Evolutionary conservation across 2,329 filamentous ascomycete species (phyloP).

Genomic region (Helotiales sp.): DNA sequence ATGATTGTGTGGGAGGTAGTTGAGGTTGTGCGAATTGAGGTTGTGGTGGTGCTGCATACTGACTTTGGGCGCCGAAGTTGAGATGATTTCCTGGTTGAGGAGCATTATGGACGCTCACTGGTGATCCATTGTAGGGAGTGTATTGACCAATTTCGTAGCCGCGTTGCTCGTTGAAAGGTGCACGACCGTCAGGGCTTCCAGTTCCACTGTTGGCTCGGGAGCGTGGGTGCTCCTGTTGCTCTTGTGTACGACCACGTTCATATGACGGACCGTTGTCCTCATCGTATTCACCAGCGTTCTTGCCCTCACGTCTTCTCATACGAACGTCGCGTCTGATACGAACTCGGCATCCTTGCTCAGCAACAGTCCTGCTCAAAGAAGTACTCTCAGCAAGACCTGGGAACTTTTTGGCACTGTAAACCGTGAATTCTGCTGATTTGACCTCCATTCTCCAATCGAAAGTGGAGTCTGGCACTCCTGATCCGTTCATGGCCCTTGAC

Average conservation of each 20-base stretch:
- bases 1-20: conserved; percentile 12
- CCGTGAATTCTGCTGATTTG: conserved; percentile 81
- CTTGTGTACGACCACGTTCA: conserved; percentile 34
- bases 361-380: conserved; percentile 81
- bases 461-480: conserved; percentile 41
- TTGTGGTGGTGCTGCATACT: conserved; percentile 19
- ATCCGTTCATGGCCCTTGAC: conserved; percentile 33
- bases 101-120: conserved; percentile 30
- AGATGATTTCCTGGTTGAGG: conserved; percentile 33
- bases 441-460: conserved; percentile 89
- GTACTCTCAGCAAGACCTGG: conserved; percentile 91
- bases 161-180: neutral
- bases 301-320: conserved; percentile 81
- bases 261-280: conserved; percentile 63
- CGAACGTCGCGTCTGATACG: conserved; percentile 92
- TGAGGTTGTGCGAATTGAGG: conserved; percentile 21
- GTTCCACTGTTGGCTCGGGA: conserved; percentile 22
- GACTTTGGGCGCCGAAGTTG: conserved; percentile 31
- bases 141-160: neutral
- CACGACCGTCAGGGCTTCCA: conserved; percentile 3
- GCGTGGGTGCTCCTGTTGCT: conserved; percentile 28
- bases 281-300: conserved; percentile 51
- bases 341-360: conserved; percentile 95
- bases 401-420: conserved; percentile 98
- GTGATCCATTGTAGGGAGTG: conserved; percentile 13